Evolutionary conservation across 1,139 yeast genomes (phyloP).

Genomic region (Blastobotrys elegans): DNA sequence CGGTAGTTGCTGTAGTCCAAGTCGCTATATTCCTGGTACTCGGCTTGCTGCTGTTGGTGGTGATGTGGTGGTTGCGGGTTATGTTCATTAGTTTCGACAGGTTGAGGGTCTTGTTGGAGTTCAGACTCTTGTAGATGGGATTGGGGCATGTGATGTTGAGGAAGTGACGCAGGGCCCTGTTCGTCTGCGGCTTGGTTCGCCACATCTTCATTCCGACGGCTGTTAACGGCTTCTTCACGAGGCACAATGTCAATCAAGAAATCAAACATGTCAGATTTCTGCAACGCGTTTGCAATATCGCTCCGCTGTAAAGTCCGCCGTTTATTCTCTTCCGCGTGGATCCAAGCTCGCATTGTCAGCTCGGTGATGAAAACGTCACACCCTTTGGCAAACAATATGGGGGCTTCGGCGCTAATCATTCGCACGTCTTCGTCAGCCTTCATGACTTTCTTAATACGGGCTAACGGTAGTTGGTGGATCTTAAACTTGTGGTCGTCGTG

Average conservation of each 20-base stretch:
- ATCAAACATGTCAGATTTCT: constrained; percentile 95
- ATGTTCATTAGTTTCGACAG: background rate
- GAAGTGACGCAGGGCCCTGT: too few relatives aligned
- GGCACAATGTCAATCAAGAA: constrained; percentile 95
- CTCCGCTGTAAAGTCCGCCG: constrained; percentile 89
- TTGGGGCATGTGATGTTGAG: too few relatives aligned
- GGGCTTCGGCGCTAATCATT: constrained; percentile 98
- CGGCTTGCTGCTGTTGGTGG: background rate
- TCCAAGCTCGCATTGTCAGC: constrained; percentile 97
- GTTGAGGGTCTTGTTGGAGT: background rate
- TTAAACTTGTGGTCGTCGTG: constrained; percentile 88
- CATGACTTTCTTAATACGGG: constrained; percentile 94
- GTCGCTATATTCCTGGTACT: constrained; percentile 19
- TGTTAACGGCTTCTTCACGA: constrained; percentile 41
- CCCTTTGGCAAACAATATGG: constrained; percentile 93
- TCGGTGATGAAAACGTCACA: constrained; percentile 96
- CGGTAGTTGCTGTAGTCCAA: constrained; percentile 24
- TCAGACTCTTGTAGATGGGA: constrained; percentile 1
- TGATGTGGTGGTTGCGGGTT: background rate
- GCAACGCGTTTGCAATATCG: constrained; percentile 92
- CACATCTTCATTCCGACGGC: constrained; percentile 1
- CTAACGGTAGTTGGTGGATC: constrained; percentile 89
- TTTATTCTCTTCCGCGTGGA: constrained; percentile 94
- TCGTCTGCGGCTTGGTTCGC: background rate
- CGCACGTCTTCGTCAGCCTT: constrained; percentile 96